These are phyloP conservation scores for Penicillium sp. DNA, from an alignment of 2,329 filamentous ascomycete genomes.

Conservation along the genomic window DNA sequence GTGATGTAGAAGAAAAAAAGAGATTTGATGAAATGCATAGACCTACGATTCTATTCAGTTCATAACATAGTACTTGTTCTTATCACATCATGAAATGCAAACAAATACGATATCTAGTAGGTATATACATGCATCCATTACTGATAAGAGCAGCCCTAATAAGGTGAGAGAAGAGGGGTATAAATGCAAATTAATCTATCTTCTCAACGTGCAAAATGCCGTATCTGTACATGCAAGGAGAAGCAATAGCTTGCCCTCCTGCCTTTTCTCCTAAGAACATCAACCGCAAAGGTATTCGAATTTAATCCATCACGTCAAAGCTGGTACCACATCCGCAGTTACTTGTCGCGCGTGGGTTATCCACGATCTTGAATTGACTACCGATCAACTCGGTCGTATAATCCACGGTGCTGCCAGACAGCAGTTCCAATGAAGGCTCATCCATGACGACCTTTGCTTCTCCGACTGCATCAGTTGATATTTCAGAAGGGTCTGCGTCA, in stretches of 20 bases:
- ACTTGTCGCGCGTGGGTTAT: constrained; percentile 88
- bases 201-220: constrained; percentile 15
- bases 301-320: constrained; percentile 55
- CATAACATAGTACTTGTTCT: background rate
- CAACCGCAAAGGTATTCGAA: background rate
- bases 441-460: constrained; percentile 87
- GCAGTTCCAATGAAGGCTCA: constrained; percentile 78
- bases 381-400: constrained; percentile 96
- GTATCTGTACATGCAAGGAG: constrained; percentile 24
- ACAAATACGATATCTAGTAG: background rate
- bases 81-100: too few species aligned
- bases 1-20: constrained; percentile 28
- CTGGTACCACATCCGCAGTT: constrained; percentile 97
- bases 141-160: background rate
- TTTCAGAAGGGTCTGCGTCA: constrained; percentile 41
- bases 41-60: constrained; percentile 16
- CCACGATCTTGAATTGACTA: constrained; percentile 93
- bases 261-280: background rate
- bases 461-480: constrained; percentile 45
- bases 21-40: constrained; percentile 34
- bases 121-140: background rate
- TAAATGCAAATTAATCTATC: constrained; percentile 31
- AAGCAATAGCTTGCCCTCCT: background rate
- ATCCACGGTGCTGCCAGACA: constrained; percentile 94
- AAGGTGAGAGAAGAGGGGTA: constrained; percentile 27